Percentiles rank a stretch among this genome's conserved stretches.
Evolutionary conservation across 257 asterid species (phyloP).

Genomic region (Petrea volubilis): DNA sequence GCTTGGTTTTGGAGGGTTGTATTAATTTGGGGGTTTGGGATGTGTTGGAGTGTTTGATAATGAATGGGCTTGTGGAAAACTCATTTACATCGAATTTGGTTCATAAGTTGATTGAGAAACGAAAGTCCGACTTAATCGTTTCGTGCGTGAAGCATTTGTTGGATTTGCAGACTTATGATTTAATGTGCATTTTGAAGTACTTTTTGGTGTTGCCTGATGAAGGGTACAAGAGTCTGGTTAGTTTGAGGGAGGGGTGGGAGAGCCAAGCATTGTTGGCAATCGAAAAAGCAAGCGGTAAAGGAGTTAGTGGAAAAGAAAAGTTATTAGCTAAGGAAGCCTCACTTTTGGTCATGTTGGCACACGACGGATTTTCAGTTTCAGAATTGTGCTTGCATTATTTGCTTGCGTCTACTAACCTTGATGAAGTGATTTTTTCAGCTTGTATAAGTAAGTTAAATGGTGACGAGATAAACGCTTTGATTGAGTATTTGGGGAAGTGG

Average conservation of each 20-base stretch:
- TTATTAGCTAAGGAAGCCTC: constrained; percentile 61
- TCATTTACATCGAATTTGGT: constrained; percentile 44
- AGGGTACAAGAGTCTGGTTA: constrained; percentile 45
- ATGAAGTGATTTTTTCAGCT: constrained; percentile 76
- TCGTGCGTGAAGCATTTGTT: constrained; percentile 56
- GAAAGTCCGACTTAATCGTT: constrained; percentile 61
- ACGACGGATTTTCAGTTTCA: constrained; percentile 67
- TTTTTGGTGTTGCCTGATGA: constrained; percentile 53
- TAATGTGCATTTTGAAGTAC: constrained; percentile 74
- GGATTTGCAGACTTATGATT: constrained; percentile 66
- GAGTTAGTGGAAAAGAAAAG: constrained; percentile 36
- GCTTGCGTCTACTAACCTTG: constrained; percentile 61
- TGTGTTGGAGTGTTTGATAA: constrained; percentile 55
- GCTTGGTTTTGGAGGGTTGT: constrained; percentile 64
- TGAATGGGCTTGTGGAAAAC: constrained; percentile 57
- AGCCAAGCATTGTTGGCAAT: constrained; percentile 68
- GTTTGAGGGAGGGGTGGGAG: constrained; percentile 83
- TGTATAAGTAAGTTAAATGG: constrained; percentile 78
- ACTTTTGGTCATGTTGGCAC: constrained; percentile 70
- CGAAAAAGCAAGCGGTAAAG: constrained; percentile 46
- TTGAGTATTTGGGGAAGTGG: constrained; percentile 77
- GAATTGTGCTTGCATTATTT: constrained; percentile 88
- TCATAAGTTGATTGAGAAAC: constrained; percentile 49
- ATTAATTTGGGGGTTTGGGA: constrained; percentile 63
- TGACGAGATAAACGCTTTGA: constrained; percentile 67